A percentile compares a stretch with the other conserved stretches of the same genome.
phyloP scores from a whole-genome alignment of 2,329 filamentous ascomycete genomes.

The Aspergillus glaucus region DNA sequence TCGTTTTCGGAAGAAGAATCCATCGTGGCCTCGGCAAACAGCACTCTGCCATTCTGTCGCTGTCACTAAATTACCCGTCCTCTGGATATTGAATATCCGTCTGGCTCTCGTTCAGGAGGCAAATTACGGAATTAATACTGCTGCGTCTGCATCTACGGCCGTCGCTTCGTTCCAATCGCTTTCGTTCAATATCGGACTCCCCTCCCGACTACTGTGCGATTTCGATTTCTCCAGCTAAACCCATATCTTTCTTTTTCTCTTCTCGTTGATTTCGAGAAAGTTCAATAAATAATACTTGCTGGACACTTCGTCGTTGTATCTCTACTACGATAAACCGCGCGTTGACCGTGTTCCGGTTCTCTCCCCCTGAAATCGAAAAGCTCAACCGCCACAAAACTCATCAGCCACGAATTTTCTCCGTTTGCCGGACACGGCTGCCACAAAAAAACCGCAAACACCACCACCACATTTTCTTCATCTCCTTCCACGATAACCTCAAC shows the following conservation, averaged over 20 bases:
- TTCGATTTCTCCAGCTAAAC: no score
- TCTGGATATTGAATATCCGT: no score
- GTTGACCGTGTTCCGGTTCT: neutral
- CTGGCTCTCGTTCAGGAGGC: neutral
- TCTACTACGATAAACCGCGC: neutral
- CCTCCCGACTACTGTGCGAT: no score
- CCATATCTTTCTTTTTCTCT: no score
- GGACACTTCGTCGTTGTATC: neutral
- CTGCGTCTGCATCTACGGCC: no score
- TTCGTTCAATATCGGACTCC: no score
- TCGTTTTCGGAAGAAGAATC: no score
- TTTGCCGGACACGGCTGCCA: constrained; percentile 7
- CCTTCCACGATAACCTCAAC: neutral
- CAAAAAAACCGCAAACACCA: constrained; percentile 10
- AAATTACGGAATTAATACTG: neutral
- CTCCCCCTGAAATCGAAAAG: neutral
- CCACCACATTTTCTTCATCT: constrained; percentile 2
- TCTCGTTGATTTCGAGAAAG: neutral
- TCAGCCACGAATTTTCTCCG: neutral
- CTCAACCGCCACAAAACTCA: neutral
- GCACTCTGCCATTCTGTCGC: no score
- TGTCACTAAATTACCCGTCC: no score
- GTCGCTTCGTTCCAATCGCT: no score
- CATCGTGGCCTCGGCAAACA: no score
- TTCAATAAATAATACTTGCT: no score